Evolutionary conservation across 140 eudicot species (phyloP), one percentile per base, ranked within the genome.

Genomic region (Senecio squalidus): DNA sequence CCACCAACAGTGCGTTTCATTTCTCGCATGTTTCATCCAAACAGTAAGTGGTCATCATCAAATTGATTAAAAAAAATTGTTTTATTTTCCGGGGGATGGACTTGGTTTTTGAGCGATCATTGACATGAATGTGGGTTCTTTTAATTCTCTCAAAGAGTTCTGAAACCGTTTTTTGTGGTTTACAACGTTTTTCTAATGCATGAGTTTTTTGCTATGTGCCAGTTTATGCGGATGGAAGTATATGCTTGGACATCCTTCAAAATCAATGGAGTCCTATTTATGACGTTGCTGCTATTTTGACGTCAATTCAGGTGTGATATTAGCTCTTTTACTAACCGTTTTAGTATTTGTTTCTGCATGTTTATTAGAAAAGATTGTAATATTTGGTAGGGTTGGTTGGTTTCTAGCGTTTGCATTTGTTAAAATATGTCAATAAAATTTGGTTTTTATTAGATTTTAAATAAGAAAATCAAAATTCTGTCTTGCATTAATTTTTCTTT

Each of bases 171-270:
- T n/a, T n/a, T n/a, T n/a, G n/a, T n/a, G n/a, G n/a, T n/a, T n/a
- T n/a, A n/a, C n/a, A n/a, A n/a, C n/a, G n/a, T n/a, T n/a, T n/a
- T n/a, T n/a, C n/a, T n/a, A n/a, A n/a, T n/a, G n/a, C n/a, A n/a
- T 46, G 40, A 24, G 7, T 4, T 33, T 34, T 33, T 54, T 62
- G 77, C 25, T 24, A 46, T 64, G 27, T 72, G 29, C 40, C 71
- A 81, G 88, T 77, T 70, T 81, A 81, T 77, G 88, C 88, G 2
- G 88, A 76, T 60, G 88, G 88, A 77, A 81, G 88, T 61, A 81
- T 81, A 55, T 81, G 88, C 62, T 31, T 81, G 70, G 88, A 81
- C 64, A 81, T 81, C 62, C 78, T 81, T 46, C 88, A 81, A 73
- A 81, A 81, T 63, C 88, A 81, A 36, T 81, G 88, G 87, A 80